phyloP scores from a whole-genome alignment of 306 rosid species.

The Coriaria nepalensis region DNA sequence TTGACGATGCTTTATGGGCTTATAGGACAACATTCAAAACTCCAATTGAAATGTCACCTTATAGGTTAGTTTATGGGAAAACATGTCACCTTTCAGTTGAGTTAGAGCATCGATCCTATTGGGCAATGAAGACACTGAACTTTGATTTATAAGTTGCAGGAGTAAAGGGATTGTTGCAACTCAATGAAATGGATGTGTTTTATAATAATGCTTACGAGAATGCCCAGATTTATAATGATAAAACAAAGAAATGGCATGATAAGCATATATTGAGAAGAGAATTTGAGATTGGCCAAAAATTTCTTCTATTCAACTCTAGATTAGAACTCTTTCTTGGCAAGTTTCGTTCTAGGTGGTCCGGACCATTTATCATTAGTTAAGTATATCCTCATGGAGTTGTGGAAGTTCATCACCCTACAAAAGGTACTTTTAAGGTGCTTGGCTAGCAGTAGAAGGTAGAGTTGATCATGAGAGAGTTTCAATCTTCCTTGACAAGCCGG shows the following conservation, averaged over 20 bases:
- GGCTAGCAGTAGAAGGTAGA: background rate
- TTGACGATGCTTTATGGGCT: background rate
- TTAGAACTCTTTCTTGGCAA: background rate
- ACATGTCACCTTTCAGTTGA: no score
- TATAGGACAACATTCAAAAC: background rate
- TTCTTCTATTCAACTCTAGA: background rate
- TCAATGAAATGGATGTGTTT: no score
- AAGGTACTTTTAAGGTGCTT: background rate
- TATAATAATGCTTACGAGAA: no score
- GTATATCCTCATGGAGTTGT: background rate
- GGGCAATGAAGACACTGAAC: no score
- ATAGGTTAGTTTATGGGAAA: background rate
- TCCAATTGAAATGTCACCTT: background rate
- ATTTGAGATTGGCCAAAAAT: no score
- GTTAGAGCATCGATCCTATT: no score
- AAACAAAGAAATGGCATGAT: no score
- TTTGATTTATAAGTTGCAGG: no score
- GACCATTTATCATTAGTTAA: background rate
- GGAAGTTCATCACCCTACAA: background rate
- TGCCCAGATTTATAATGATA: no score
- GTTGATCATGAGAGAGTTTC: background rate
- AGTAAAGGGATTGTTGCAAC: no score
- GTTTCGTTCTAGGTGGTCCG: background rate
- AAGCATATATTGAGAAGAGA: no score
- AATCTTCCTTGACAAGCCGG: background rate